Percentiles rank a stretch among this genome's conserved stretches.
These are phyloP conservation scores for Trichoderma atrobrunneum DNA, from an alignment of 2,329 filamentous ascomycete species.

Conservation along the genomic window DNA sequence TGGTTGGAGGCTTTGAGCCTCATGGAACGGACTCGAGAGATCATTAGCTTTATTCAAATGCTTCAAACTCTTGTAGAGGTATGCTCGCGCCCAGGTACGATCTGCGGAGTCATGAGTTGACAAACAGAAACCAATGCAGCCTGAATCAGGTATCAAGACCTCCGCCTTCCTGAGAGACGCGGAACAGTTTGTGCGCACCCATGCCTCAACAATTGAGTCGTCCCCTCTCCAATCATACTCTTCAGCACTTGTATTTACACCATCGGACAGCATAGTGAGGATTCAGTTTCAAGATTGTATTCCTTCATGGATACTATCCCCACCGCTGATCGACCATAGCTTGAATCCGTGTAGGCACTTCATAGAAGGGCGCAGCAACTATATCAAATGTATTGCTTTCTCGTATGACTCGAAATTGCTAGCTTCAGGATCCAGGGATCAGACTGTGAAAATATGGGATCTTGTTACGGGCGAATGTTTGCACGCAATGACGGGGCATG, in stretches of 20 bases:
- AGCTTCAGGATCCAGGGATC: background rate
- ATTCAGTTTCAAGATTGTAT: conserved; percentile 16
- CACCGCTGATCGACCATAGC: background rate
- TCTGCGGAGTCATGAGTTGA: no score
- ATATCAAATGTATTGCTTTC: background rate
- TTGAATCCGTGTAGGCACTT: background rate
- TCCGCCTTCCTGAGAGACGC: background rate
- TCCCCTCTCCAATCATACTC: conserved; percentile 28
- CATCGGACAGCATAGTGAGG: conserved; percentile 22
- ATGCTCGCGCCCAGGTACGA: background rate
- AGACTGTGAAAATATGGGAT: background rate
- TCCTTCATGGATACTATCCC: conserved; percentile 21
- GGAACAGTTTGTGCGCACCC: conserved; percentile 12
- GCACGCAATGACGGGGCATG: background rate
- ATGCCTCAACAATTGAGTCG: conserved; percentile 7
- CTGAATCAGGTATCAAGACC: background rate
- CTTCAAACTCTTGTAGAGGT: background rate
- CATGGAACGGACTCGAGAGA: background rate
- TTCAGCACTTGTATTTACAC: conserved; percentile 27
- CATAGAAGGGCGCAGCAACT: background rate
- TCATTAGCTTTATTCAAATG: background rate
- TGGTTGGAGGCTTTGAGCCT: background rate
- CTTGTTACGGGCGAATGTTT: background rate
- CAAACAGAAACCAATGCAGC: background rate
- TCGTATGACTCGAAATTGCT: background rate